Conservation (phyloP, 1,284 basidiomycete genomes). For the Puccinia horiana region DNA sequence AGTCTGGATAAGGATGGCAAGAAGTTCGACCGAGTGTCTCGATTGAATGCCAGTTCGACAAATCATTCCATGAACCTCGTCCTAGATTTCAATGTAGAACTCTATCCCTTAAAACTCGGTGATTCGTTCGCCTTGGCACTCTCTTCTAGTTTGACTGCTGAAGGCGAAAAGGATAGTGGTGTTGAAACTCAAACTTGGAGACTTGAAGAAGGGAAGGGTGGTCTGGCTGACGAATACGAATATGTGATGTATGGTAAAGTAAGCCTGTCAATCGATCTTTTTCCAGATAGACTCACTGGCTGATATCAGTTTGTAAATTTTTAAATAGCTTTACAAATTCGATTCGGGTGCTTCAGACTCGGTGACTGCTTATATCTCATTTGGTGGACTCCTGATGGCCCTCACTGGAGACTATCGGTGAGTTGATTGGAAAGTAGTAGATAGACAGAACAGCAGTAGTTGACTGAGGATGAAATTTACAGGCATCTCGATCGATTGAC, state of each 20-base stretch:
- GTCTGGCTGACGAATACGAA: conserved; percentile 92
- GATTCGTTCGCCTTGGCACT: conserved; percentile 83
- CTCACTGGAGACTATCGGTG: conserved; percentile 81
- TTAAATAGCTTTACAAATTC: conserved; percentile 33
- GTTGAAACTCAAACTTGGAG: conserved; percentile 77
- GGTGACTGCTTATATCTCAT: conserved; percentile 84
- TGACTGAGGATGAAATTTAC: no score
- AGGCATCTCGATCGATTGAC: conserved; percentile 46
- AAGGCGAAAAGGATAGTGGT: conserved; percentile 63
- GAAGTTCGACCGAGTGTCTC: conserved; percentile 94
- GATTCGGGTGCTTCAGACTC: conserved; percentile 42
- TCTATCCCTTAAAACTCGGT: conserved; percentile 60
- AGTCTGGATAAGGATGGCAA: conserved; percentile 68
- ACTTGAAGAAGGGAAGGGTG: conserved; percentile 81
- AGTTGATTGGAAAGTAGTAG: not conserved
- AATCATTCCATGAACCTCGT: conserved; percentile 86
- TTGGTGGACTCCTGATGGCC: conserved; percentile 94
- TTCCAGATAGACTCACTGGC: not conserved
- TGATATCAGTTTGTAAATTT: no score
- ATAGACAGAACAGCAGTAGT: no score
- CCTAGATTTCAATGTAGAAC: conserved; percentile 66
- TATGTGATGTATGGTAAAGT: conserved; percentile 99
- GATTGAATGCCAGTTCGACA: conserved; percentile 77
- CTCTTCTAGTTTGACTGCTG: conserved; percentile 71
- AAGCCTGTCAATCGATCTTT: conserved; percentile 7